phyloP scores from a whole-genome alignment of 2,329 filamentous ascomycete species.

The Epichloe brachyelytri region DNA sequence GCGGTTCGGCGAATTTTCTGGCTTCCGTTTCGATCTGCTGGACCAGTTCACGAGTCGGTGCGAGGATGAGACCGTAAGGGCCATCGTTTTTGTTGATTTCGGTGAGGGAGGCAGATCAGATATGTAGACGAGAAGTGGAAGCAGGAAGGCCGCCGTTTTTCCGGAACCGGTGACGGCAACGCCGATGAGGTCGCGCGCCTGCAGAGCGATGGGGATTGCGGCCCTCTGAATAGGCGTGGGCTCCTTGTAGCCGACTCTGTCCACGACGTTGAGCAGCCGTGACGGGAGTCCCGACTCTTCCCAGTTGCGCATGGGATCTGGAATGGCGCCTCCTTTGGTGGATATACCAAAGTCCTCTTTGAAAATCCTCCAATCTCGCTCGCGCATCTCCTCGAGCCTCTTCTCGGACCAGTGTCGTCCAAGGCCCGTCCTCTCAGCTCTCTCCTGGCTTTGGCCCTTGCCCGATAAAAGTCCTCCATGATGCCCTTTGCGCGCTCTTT shows the following conservation, averaged over 20 bases:
- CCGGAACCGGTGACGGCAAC: constrained; percentile 96
- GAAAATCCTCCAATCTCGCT: constrained; percentile 98
- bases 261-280: constrained; percentile 67
- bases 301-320: constrained; percentile 95
- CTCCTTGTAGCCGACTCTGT: constrained; percentile 78
- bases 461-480: constrained; percentile 66
- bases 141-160: constrained; percentile 90
- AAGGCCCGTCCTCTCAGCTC: constrained; percentile 58
- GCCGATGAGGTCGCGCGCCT: constrained; percentile 91
- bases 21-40: constrained; percentile 96
- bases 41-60: constrained; percentile 90
- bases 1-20: constrained; percentile 76
- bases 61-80: constrained; percentile 92
- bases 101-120: constrained; percentile 75
- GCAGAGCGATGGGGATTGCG: constrained; percentile 86
- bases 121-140: constrained; percentile 90
- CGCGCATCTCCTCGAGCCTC: constrained; percentile 81
- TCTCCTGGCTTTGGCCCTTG: constrained; percentile 53
- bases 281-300: constrained; percentile 69
- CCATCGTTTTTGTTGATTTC: constrained; percentile 86
- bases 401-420: constrained; percentile 97
- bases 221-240: constrained; percentile 87
- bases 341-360: constrained; percentile 97
- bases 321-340: constrained; percentile 83
- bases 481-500: constrained; percentile 64